These are phyloP conservation scores for Rhizopus delemar DNA, from an alignment of 371 early-diverging fungal species.

Conservation along the genomic window DNA sequence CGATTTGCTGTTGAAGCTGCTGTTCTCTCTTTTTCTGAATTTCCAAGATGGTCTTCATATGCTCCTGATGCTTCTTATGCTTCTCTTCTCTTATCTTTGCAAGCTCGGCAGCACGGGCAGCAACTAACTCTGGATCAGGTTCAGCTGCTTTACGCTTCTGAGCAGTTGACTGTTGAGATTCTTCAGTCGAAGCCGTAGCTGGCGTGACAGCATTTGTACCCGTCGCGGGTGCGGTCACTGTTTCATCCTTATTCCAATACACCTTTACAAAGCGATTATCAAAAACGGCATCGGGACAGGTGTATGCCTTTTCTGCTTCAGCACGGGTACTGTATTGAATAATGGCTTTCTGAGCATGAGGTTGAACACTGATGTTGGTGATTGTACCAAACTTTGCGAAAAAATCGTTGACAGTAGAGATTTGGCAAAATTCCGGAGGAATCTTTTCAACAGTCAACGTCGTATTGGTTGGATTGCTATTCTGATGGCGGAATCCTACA, in stretches of 20 bases:
- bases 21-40: constrained; percentile 61
- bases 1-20: constrained; percentile 61
- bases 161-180: neutral
- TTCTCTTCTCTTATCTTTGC: constrained; percentile 44
- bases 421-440: constrained; percentile 64
- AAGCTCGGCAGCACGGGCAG: constrained; percentile 45
- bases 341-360: constrained; percentile 55
- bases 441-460: constrained; percentile 76
- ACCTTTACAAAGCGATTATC: constrained; percentile 89
- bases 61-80: constrained; percentile 53
- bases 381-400: constrained; percentile 78
- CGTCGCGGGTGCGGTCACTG: constrained; percentile 12
- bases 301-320: constrained; percentile 76
- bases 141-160: constrained; percentile 27
- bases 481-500: constrained; percentile 26
- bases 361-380: constrained; percentile 68
- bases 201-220: neutral
- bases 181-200: neutral
- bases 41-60: constrained; percentile 56
- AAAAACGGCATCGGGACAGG: constrained; percentile 81
- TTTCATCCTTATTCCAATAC: constrained; percentile 65
- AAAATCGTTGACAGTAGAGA: constrained; percentile 69
- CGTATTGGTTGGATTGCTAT: constrained; percentile 40
- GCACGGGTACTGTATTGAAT: constrained; percentile 61
- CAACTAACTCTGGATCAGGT: constrained; percentile 50